Evolutionary conservation across 495 filamentous ascomycete species (phyloP).

Genomic region (Penicillium arizonense): DNA sequence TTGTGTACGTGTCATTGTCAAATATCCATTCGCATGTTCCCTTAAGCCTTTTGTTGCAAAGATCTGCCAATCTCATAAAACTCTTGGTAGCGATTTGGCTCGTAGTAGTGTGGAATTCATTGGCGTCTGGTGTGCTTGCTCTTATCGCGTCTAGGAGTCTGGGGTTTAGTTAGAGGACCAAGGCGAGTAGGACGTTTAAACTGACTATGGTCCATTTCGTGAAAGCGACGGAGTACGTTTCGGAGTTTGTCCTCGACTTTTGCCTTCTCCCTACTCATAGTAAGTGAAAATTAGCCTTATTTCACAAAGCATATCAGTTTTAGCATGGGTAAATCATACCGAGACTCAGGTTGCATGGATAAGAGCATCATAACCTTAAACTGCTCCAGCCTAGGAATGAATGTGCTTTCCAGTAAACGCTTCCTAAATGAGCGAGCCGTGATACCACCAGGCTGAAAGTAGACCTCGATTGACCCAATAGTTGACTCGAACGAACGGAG

Average conservation of each 20-base stretch:
- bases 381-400: slow-evolving; percentile 27
- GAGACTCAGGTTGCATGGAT: slow-evolving; percentile 28
- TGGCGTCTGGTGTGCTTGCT: background rate
- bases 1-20: slow-evolving; percentile 17
- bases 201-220: slow-evolving; percentile 25
- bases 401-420: slow-evolving; percentile 26
- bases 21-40: slow-evolving; percentile 33
- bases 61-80: slow-evolving; percentile 28
- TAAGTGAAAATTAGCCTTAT: background rate
- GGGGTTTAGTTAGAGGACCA: background rate
- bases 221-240: slow-evolving; percentile 10
- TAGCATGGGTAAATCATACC: slow-evolving; percentile 11
- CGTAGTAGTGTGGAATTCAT: slow-evolving; percentile 15
- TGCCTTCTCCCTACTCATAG: slow-evolving; percentile 17
- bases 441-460: slow-evolving; percentile 36
- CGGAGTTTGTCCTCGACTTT: slow-evolving; percentile 16
- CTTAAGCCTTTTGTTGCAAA: slow-evolving; percentile 29
- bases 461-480: slow-evolving; percentile 26
- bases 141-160: background rate
- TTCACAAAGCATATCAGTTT: background rate
- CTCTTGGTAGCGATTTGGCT: slow-evolving; percentile 17
- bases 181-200: background rate
- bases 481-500: slow-evolving; percentile 20
- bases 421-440: slow-evolving; percentile 27
- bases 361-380: slow-evolving; percentile 31